Conservation (phyloP, 306 rosid genomes). For the Cucurbita ficifolia region DNA sequence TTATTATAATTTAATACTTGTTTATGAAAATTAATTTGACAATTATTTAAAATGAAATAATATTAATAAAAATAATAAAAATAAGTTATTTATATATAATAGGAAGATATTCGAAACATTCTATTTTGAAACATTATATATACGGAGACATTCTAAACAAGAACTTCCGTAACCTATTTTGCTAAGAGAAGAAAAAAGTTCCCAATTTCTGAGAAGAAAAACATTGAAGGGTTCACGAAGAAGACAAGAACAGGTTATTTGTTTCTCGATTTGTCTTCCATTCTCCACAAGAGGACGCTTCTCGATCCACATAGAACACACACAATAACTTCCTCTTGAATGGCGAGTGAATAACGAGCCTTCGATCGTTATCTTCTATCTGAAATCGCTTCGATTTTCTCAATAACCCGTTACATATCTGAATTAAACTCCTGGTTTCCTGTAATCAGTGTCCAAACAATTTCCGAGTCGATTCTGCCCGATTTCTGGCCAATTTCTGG, state of each 20-base stretch:
- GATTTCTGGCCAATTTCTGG: background rate
- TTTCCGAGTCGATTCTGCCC: background rate
- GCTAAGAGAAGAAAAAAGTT: no score
- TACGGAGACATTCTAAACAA: no score
- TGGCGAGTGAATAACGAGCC: background rate
- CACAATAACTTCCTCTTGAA: background rate
- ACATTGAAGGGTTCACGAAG: background rate
- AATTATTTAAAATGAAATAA: no score
- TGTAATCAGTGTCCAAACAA: background rate
- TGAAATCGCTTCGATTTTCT: background rate
- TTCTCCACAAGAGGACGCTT: background rate
- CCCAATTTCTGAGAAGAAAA: no score
- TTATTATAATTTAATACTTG: no score
- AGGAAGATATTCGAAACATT: no score
- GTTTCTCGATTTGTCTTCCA: background rate
- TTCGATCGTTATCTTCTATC: background rate
- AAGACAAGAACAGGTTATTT: background rate
- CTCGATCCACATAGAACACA: background rate
- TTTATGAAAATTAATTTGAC: no score
- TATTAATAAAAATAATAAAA: no score
- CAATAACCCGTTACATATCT: background rate
- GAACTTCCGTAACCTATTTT: no score
- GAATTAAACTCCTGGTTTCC: background rate
- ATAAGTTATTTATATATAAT: no score
- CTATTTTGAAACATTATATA: no score